Conservation (phyloP, 495 filamentous ascomycete species). For the Hyphodiscus hymeniophilus region DNA sequence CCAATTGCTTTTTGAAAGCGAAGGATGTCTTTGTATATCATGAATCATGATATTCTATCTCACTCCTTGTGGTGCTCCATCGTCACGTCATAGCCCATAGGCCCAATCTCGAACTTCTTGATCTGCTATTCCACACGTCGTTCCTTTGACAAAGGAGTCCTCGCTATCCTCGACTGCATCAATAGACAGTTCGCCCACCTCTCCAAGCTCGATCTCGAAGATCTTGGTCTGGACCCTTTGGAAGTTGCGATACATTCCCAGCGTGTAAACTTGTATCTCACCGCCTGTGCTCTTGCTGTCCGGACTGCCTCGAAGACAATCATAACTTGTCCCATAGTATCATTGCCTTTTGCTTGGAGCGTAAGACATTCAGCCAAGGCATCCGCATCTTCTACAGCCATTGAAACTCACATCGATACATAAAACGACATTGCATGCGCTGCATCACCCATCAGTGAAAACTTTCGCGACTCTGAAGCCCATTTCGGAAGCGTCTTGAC, state of each 20-base stretch:
- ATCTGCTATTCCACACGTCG: neutral
- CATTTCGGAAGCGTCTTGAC: conserved; percentile 3
- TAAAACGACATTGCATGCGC: conserved; percentile 13
- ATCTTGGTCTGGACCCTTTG: neutral
- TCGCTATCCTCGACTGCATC: neutral
- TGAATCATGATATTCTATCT: no score
- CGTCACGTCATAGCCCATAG: no score
- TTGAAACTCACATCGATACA: conserved; percentile 1
- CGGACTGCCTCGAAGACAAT: neutral
- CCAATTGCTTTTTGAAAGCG: no score
- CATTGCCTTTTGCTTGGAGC: neutral
- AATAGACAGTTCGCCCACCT: neutral
- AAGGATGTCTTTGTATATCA: no score
- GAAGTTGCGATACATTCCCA: neutral
- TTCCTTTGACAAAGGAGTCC: neutral
- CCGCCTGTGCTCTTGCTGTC: neutral
- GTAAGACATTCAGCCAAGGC: neutral
- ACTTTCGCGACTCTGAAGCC: conserved; percentile 1
- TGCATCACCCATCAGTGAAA: conserved; percentile 15
- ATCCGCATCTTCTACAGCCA: neutral
- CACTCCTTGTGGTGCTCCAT: no score
- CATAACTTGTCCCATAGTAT: neutral
- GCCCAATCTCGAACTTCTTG: neutral
- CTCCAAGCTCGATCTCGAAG: neutral
- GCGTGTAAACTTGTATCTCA: neutral